These are phyloP conservation scores for Lasiosphaeris hirsuta DNA, from an alignment of 495 filamentous ascomycete species.

Conservation along the genomic window DNA sequence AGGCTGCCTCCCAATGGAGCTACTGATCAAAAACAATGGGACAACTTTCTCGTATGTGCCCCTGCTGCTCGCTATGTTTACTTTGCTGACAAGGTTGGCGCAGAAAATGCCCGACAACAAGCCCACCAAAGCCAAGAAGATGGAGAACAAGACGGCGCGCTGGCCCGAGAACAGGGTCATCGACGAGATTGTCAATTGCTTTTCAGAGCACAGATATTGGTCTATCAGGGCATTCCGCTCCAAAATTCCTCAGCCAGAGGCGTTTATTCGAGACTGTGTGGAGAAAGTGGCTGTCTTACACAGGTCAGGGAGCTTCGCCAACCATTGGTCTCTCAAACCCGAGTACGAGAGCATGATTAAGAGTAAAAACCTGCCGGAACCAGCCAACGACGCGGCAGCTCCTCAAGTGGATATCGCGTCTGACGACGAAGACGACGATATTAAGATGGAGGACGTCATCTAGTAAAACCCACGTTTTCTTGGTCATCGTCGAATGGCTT, in stretches of 20 bases:
- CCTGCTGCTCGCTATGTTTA: background rate
- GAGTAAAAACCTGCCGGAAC: slow-evolving; percentile 46
- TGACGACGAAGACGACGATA: slow-evolving; percentile 65
- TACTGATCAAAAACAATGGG: slow-evolving; percentile 44
- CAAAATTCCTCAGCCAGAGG: slow-evolving; percentile 77
- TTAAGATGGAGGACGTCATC: slow-evolving; percentile 73
- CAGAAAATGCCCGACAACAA: slow-evolving; percentile 43
- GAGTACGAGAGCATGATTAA: slow-evolving; percentile 61
- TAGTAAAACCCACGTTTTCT: slow-evolving; percentile 6
- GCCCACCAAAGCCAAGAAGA: slow-evolving; percentile 51
- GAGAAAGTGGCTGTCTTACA: slow-evolving; percentile 78
- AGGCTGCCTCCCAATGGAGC: slow-evolving; percentile 39
- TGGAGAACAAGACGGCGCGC: slow-evolving; percentile 79
- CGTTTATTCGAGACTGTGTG: slow-evolving; percentile 80
- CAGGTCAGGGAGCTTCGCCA: slow-evolving; percentile 75
- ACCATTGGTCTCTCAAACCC: slow-evolving; percentile 75
- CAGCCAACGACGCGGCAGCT: slow-evolving; percentile 42
- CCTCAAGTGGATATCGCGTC: slow-evolving; percentile 42
- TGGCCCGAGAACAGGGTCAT: slow-evolving; percentile 83
- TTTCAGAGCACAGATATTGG: slow-evolving; percentile 85
- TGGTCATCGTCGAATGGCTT: background rate
- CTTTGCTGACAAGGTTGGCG: slow-evolving; percentile 25
- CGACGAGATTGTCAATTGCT: slow-evolving; percentile 76
- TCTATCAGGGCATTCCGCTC: slow-evolving; percentile 75
- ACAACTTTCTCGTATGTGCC: slow-evolving; percentile 55